phyloP scores from a whole-genome alignment of 2,329 filamentous ascomycete genomes.

The Scleromitrula shiraiana region DNA sequence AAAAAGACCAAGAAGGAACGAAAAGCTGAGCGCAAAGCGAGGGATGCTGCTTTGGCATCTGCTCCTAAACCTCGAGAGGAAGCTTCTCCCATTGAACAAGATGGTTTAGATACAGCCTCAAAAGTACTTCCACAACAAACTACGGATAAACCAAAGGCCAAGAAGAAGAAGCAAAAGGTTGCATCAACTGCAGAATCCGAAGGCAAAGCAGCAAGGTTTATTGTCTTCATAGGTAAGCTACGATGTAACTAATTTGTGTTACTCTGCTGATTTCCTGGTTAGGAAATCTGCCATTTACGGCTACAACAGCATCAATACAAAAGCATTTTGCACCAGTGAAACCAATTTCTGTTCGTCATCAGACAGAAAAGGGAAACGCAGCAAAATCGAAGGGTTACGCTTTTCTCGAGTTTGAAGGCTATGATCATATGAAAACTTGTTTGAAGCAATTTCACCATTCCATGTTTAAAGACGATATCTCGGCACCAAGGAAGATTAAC shows the following conservation, averaged over 20 bases:
- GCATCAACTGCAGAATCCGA: slow-evolving; percentile 11
- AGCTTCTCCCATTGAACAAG: background rate
- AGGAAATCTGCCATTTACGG: slow-evolving; percentile 84
- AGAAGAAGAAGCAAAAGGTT: slow-evolving; percentile 29
- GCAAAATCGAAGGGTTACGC: slow-evolving; percentile 67
- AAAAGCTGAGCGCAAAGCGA: slow-evolving; percentile 29
- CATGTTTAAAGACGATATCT: slow-evolving; percentile 53
- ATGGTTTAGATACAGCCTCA: background rate
- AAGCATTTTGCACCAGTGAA: slow-evolving; percentile 72
- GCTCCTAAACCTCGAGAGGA: background rate
- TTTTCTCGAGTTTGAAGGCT: slow-evolving; percentile 83
- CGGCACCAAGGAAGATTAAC: slow-evolving; percentile 68
- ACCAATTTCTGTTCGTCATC: slow-evolving; percentile 63
- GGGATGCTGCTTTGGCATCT: slow-evolving; percentile 22
- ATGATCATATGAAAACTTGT: slow-evolving; percentile 86
- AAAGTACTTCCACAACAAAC: too few relatives aligned
- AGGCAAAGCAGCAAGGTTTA: slow-evolving; percentile 47
- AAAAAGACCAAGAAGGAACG: slow-evolving; percentile 33
- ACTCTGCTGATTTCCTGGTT: slow-evolving; percentile 11
- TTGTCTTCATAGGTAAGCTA: slow-evolving; percentile 63
- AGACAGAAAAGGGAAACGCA: slow-evolving; percentile 56
- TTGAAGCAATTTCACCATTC: slow-evolving; percentile 86
- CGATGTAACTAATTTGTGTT: too few relatives aligned
- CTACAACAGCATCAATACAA: slow-evolving; percentile 60
- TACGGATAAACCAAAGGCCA: slow-evolving; percentile 25